Conservation (phyloP, 352 stramenopile genomes). For the Phytopythium montanum region DNA sequence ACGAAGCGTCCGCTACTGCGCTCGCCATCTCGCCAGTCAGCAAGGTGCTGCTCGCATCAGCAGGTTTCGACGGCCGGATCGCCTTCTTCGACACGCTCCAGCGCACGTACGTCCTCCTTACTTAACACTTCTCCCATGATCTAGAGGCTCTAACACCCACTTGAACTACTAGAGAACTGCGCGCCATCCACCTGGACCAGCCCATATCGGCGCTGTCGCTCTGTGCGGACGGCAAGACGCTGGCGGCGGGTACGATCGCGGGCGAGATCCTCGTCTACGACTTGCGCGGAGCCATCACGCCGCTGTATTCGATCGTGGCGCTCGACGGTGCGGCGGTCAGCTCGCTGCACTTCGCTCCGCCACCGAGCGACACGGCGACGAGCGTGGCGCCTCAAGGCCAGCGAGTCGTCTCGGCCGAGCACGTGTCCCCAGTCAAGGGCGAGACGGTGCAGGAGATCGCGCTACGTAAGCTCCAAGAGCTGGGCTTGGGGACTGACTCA, state of each 20-base stretch:
- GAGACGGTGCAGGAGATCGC: conserved; percentile 42
- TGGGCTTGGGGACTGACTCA: conserved; percentile 6
- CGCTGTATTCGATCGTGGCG: conserved; percentile 38
- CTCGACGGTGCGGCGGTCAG: conserved; percentile 40
- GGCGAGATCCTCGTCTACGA: conserved; percentile 67
- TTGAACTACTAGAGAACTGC: conserved; percentile 36
- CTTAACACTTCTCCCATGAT: background rate
- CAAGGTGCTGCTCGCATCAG: conserved; percentile 58
- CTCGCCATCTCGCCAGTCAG: conserved; percentile 65
- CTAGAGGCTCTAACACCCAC: conserved; percentile 2
- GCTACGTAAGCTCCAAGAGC: conserved; percentile 35
- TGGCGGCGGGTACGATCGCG: conserved; percentile 44
- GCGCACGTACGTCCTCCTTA: conserved; percentile 34
- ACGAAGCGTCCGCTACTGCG: conserved; percentile 50
- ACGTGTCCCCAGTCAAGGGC: conserved; percentile 27
- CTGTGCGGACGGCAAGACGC: conserved; percentile 62
- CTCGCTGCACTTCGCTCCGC: conserved; percentile 55
- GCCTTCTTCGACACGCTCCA: conserved; percentile 73
- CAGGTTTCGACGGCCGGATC: conserved; percentile 59
- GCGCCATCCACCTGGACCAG: conserved; percentile 52
- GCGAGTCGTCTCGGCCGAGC: conserved; percentile 43
- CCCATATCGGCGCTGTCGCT: conserved; percentile 54
- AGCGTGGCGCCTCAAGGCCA: conserved; percentile 28
- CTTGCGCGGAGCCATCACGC: conserved; percentile 56
- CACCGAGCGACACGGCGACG: conserved; percentile 25